Evolutionary conservation across 805 yeast species (phyloP), one percentile per base, ranked within the genome.

Genomic region (Priceomyces haplophilus): DNA sequence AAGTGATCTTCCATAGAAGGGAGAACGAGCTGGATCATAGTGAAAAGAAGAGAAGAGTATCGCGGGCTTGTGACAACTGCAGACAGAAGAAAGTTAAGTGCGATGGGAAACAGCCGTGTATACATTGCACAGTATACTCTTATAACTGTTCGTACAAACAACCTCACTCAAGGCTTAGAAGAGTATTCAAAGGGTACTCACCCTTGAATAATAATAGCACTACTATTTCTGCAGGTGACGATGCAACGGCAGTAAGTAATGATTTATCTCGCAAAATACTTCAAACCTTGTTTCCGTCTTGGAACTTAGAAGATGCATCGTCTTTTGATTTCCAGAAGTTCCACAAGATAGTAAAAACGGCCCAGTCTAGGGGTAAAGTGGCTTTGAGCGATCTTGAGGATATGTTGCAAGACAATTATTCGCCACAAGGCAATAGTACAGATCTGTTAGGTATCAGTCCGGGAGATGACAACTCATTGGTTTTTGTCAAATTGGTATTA

Each of bases 81-180:
- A 73, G 91, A 16, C 77, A 75, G 61, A 84, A 83, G 62, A 85
- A 85, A 56, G 87, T 84, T 48, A 82, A 83, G 56, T 85, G 95
- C 62, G 89, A 84, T 58, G 93, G 91, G 3, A 75, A 76, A 52
- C 83, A 77, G 52, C 93, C 91, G 1, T 85, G 95, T 59, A 76
- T 79, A 24, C 88, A 82, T 59, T 88, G 96, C 58, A 85, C 96
- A 1, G 96, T 88, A 1, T 89, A 88, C 64, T 80, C 87, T 16
- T 86, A 85, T 61, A 84, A 79, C 44, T 88, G 97, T 63, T 80
- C 95, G 0, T 88, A 88, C 59, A 86, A 85, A 55, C 88, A 86
- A 54, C 91, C 95, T 7, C 73, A 83, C 40, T 67, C 73, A 42
- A 63, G 86, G 38, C 79, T 77, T 54, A 79, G 66, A 53, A 65